Evolutionary conservation across 805 yeast genomes (phyloP).

Genomic region (Metschnikowia cerradonensis): DNA sequence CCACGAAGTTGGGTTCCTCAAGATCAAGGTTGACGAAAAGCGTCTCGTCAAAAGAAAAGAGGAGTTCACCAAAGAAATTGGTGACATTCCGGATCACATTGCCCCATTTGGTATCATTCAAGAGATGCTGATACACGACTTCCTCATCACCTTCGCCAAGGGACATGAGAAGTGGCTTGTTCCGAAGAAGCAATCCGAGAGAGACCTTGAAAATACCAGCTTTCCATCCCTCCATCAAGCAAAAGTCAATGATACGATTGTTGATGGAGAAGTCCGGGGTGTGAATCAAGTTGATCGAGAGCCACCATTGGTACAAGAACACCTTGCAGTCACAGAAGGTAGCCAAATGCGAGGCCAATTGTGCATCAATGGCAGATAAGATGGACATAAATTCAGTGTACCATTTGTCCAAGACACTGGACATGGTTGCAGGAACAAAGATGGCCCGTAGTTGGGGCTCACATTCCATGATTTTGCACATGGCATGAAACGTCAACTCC

Average conservation of each 20-base stretch:
- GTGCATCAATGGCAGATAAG: constrained; percentile 37
- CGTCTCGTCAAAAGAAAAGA: constrained; percentile 33
- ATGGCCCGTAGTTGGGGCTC: constrained; percentile 47
- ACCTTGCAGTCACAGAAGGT: constrained; percentile 40
- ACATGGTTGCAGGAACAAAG: constrained; percentile 49
- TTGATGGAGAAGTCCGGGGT: constrained; percentile 50
- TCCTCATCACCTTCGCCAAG: constrained; percentile 35
- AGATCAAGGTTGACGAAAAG: constrained; percentile 18
- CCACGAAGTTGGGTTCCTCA: background rate
- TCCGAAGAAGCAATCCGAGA: constrained; percentile 47
- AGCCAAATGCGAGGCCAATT: constrained; percentile 41
- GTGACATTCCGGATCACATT: constrained; percentile 34
- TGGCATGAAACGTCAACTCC: constrained; percentile 46
- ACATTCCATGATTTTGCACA: constrained; percentile 56
- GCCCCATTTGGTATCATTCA: constrained; percentile 44
- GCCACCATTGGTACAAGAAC: constrained; percentile 64
- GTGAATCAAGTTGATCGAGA: constrained; percentile 56
- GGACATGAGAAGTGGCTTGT: constrained; percentile 41
- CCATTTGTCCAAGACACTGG: constrained; percentile 52
- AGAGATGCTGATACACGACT: constrained; percentile 40
- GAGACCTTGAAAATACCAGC: constrained; percentile 51
- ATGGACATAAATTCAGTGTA: constrained; percentile 47
- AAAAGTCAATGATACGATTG: constrained; percentile 48
- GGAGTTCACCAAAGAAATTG: constrained; percentile 35
- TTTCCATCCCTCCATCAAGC: constrained; percentile 53